These are phyloP conservation scores for Aspergillus baeticus DNA, from an alignment of 495 filamentous ascomycete genomes.

Conservation along the genomic window DNA sequence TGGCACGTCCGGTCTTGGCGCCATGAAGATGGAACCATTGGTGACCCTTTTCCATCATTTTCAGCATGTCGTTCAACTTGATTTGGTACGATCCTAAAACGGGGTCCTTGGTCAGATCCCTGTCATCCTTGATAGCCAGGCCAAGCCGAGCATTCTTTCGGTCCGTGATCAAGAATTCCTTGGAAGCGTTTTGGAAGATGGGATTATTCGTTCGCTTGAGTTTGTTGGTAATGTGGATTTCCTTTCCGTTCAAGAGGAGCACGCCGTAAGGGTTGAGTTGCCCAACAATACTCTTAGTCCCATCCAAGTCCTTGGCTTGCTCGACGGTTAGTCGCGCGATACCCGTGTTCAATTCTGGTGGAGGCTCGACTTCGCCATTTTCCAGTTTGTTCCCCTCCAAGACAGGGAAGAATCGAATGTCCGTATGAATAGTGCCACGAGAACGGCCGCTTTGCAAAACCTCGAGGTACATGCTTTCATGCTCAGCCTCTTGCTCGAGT, in stretches of 20 bases:
- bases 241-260: conserved; percentile 84
- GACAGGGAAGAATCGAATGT: conserved; percentile 94
- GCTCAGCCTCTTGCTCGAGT: conserved; percentile 68
- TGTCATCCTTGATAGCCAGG: conserved; percentile 90
- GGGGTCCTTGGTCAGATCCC: conserved; percentile 79
- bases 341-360: conserved; percentile 87
- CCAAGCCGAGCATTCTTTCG: conserved; percentile 85
- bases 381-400: conserved; percentile 68
- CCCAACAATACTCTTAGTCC: conserved; percentile 83
- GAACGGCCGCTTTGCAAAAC: conserved; percentile 80
- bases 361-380: conserved; percentile 73
- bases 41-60: conserved; percentile 86
- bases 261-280: conserved; percentile 86
- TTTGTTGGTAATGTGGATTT: conserved; percentile 79
- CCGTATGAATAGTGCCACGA: conserved; percentile 74
- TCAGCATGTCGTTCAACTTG: conserved; percentile 88
- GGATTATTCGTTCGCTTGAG: conserved; percentile 96
- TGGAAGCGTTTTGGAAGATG: conserved; percentile 84
- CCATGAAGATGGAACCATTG: conserved; percentile 93
- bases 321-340: conserved; percentile 90
- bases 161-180: conserved; percentile 92
- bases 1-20: conserved; percentile 78
- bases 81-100: conserved; percentile 90
- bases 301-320: conserved; percentile 94
- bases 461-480: conserved; percentile 82